Conservation (phyloP, 192 early-diverging fungal genomes). For the Linnemannia schmuckeri region DNA sequence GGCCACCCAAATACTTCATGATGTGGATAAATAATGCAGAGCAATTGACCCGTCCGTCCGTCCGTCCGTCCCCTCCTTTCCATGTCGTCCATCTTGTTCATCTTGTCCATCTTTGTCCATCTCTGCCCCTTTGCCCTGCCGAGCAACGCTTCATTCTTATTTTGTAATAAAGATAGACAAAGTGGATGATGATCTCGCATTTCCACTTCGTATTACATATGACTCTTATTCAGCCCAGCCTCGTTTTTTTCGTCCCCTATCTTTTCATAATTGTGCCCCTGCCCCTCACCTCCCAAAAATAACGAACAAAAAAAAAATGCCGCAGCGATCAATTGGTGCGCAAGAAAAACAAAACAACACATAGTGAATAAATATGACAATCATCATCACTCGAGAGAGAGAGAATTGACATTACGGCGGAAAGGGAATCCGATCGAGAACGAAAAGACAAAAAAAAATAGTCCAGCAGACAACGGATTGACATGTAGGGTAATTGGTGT, state of each 20-base stretch:
- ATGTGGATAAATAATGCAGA: not conserved
- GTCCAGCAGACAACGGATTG: not conserved
- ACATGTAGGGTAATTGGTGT: not conserved
- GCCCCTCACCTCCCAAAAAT: not conserved
- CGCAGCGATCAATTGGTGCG: not conserved
- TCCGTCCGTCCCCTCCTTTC: not conserved
- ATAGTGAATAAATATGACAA: not conserved
- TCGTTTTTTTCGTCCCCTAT: not conserved
- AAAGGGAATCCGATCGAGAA: not conserved
- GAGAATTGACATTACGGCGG: not conserved
- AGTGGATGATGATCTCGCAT: not conserved
- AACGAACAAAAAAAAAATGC: not conserved
- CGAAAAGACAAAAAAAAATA: not conserved
- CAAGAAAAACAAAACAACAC: not conserved
- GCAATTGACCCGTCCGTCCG: not conserved
- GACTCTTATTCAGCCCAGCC: not conserved
- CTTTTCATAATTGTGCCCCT: not conserved
- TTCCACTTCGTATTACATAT: not conserved
- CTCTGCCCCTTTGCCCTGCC: not conserved
- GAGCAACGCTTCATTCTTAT: too few species aligned
- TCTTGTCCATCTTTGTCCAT: not conserved
- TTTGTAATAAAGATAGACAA: too few species aligned
- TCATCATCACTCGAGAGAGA: too few species aligned
- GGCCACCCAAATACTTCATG: not conserved
- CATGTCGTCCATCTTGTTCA: too few species aligned